phyloP scores from a whole-genome alignment of 495 filamentous ascomycete genomes.

The Penicillium lividum region DNA sequence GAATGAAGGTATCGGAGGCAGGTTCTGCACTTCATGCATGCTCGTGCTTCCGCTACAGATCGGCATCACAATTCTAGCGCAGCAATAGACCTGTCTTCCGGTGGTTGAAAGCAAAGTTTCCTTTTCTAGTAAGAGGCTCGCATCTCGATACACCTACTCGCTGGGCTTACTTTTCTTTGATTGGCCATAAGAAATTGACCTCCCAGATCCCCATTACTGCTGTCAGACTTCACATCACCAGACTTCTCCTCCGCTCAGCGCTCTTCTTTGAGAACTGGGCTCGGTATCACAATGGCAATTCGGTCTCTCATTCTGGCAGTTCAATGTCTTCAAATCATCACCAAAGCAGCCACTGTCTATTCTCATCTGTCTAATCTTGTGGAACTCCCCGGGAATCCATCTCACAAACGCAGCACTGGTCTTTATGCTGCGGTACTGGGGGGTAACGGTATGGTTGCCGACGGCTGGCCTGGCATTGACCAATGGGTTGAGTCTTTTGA shows the following conservation, averaged over 20 bases:
- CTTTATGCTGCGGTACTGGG: conserved; percentile 24
- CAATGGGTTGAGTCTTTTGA: conserved; percentile 24
- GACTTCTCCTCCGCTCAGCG: background rate
- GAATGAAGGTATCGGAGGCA: background rate
- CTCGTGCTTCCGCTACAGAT: background rate
- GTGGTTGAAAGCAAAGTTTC: background rate
- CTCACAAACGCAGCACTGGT: conserved; percentile 21
- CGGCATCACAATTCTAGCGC: background rate
- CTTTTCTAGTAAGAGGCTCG: background rate
- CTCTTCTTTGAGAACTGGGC: background rate
- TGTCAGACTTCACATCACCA: background rate
- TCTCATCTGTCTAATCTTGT: no score
- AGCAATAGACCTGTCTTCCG: background rate
- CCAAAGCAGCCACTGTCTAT: no score
- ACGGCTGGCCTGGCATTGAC: conserved; percentile 22
- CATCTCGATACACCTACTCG: background rate
- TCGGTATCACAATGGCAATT: background rate
- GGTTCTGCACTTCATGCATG: background rate
- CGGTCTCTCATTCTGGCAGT: background rate
- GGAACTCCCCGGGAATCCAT: conserved; percentile 12
- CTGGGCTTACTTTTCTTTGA: background rate
- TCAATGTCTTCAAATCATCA: no score
- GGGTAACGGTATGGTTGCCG: conserved; percentile 19
- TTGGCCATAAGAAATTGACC: background rate
- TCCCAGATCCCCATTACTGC: background rate